phyloP scores from a whole-genome alignment of 78 protist genomes.

The Dictyostelium intermedium region DNA sequence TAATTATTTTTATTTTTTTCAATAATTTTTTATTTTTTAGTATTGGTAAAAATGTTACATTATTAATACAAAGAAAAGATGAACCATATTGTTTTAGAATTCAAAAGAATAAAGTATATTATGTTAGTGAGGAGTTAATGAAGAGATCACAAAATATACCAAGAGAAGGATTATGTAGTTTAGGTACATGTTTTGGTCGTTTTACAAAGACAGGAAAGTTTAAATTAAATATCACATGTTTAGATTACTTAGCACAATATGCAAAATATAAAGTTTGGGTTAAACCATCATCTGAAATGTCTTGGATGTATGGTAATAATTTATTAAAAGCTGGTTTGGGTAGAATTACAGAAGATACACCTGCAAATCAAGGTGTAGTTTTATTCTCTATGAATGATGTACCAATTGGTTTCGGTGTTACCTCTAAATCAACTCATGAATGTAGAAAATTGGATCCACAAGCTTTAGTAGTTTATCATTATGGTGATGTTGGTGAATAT shows the following conservation, averaged over 20 bases:
- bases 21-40: slow-evolving; percentile 47
- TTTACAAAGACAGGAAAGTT: slow-evolving; percentile 97
- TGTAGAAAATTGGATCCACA: slow-evolving; percentile 92
- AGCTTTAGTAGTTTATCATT: slow-evolving; percentile 93
- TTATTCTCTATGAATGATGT: slow-evolving; percentile 95
- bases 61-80: slow-evolving; percentile 96
- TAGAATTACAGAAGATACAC: slow-evolving; percentile 98
- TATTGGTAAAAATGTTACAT: slow-evolving; percentile 96
- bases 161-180: slow-evolving; percentile 86
- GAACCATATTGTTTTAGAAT: slow-evolving; percentile 97
- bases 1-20: neutral
- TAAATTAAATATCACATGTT: slow-evolving; percentile 96
- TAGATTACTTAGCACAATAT: slow-evolving; percentile 96
- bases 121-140: slow-evolving; percentile 79
- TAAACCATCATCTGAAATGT: slow-evolving; percentile 96
- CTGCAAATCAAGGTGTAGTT: slow-evolving; percentile 97
- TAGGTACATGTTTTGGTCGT: slow-evolving; percentile 98
- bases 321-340: slow-evolving; percentile 98
- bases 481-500: slow-evolving; percentile 99
- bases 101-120: slow-evolving; percentile 97
- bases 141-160: slow-evolving; percentile 75
- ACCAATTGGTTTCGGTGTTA: slow-evolving; percentile 97
- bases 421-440: slow-evolving; percentile 92
- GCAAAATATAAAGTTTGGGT: slow-evolving; percentile 98
- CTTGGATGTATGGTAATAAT: slow-evolving; percentile 98